Conservation (phyloP, 148 eudicot genomes). For the Nyssa sinensis region DNA sequence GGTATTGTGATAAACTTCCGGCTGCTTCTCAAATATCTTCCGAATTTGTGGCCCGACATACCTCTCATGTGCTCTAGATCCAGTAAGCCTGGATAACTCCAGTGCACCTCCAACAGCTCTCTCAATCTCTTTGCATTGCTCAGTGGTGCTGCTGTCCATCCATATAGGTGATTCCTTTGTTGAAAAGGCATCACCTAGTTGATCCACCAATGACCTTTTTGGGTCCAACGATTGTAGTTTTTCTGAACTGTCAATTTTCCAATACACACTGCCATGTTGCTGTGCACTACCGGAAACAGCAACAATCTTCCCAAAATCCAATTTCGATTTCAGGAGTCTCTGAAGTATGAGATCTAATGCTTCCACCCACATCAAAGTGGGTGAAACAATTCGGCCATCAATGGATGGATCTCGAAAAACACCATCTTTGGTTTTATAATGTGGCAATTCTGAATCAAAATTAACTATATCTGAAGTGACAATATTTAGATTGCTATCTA, state of each 20-base stretch:
- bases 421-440: slow-evolving; percentile 86
- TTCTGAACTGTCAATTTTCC: slow-evolving; percentile 64
- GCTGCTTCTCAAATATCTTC: slow-evolving; percentile 67
- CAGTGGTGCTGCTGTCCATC: slow-evolving; percentile 95
- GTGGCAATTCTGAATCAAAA: slow-evolving; percentile 78
- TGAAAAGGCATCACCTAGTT: slow-evolving; percentile 66
- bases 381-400: slow-evolving; percentile 81
- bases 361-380: slow-evolving; percentile 91
- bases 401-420: slow-evolving; percentile 65
- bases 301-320: slow-evolving; percentile 63
- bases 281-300: slow-evolving; percentile 92
- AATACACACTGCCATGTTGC: slow-evolving; percentile 95
- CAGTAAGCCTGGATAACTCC: slow-evolving; percentile 71
- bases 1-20: slow-evolving; percentile 57
- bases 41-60: slow-evolving; percentile 82
- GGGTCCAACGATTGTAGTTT: slow-evolving; percentile 64
- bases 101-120: slow-evolving; percentile 83
- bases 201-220: slow-evolving; percentile 54
- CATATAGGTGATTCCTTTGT: slow-evolving; percentile 75
- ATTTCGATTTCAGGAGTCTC: slow-evolving; percentile 44
- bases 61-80: slow-evolving; percentile 84
- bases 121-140: slow-evolving; percentile 85
- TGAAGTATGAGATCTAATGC: slow-evolving; percentile 73
- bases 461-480: slow-evolving; percentile 55
- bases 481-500: slow-evolving; percentile 63